Evolutionary conservation across 2,329 filamentous ascomycete genomes (phyloP).

Genomic region (Aspergillus sp.): DNA sequence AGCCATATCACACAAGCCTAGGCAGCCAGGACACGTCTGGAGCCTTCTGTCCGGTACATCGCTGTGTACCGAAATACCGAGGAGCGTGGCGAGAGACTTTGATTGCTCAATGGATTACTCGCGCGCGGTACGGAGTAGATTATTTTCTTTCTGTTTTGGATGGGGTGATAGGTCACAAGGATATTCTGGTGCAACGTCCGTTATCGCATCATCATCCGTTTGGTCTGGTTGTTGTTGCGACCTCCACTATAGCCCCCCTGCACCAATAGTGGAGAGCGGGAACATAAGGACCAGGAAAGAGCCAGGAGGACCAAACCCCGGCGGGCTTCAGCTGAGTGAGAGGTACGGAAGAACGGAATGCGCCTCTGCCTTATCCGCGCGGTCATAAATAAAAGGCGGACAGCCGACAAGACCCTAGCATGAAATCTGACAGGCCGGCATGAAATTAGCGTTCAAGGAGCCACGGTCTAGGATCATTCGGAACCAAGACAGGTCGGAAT

Average conservation of each 20-base stretch:
- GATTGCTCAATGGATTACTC: background rate
- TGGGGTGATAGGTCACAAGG: background rate
- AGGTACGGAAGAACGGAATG: background rate
- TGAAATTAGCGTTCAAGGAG: background rate
- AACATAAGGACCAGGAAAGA: background rate
- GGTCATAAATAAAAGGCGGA: background rate
- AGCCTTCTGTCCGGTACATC: background rate
- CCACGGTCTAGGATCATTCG: background rate
- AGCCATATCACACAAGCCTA: background rate
- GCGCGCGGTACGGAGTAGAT: background rate
- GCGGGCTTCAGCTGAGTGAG: background rate
- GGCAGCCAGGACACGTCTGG: background rate
- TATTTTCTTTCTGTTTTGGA: background rate
- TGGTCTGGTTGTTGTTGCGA: background rate
- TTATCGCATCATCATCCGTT: background rate
- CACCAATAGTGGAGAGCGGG: constrained; percentile 1
- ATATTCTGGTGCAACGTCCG: background rate
- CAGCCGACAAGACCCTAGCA: background rate
- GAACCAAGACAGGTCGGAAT: constrained; percentile 2
- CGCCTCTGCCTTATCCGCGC: background rate
- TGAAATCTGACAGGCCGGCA: background rate
- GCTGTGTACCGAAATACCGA: background rate
- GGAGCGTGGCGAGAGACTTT: background rate
- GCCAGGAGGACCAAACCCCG: background rate
- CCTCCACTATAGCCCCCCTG: constrained; percentile 2